Percentiles rank a stretch among this genome's conserved stretches.
Evolutionary conservation across 306 rosid species (phyloP).

Genomic region (Fragaria ananassa): DNA sequence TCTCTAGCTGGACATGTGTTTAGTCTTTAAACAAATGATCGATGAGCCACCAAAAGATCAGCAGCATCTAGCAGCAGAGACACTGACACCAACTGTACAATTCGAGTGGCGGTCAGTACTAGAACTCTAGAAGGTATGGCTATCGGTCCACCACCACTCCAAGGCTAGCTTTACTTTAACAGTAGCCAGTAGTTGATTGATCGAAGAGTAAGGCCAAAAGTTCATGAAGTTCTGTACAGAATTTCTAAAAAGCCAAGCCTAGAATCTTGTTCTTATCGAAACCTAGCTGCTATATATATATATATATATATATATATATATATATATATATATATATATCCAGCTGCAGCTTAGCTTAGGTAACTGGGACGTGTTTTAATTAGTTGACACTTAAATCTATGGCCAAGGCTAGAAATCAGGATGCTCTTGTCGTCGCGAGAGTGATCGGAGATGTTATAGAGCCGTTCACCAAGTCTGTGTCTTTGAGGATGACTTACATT

Average conservation of each 20-base stretch:
- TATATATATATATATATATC: no score
- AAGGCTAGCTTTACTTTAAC: not conserved
- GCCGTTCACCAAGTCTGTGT: conserved; percentile 39
- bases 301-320: no score
- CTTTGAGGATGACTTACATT: conserved; percentile 33
- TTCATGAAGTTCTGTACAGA: no score
- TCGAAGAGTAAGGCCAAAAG: not conserved
- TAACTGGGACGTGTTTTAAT: not conserved
- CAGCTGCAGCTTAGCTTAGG: no score
- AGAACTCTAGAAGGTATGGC: no score
- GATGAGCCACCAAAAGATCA: not conserved
- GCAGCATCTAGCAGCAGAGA: not conserved
- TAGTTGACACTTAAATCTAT: not conserved
- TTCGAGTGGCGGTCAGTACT: not conserved
- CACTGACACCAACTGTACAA: not conserved
- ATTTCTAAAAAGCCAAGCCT: no score
- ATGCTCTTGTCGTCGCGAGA: conserved; percentile 51
- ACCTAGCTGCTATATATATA: no score
- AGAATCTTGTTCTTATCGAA: no score
- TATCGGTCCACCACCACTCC: not conserved
- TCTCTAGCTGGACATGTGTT: no score
- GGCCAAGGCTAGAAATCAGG: conserved; percentile 34
- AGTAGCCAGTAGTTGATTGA: not conserved
- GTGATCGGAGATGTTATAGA: conserved; percentile 54
- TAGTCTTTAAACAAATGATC: no score